These are phyloP conservation scores for Cyphellophora attinorum DNA, from an alignment of 2,329 filamentous ascomycete genomes.

Conservation along the genomic window DNA sequence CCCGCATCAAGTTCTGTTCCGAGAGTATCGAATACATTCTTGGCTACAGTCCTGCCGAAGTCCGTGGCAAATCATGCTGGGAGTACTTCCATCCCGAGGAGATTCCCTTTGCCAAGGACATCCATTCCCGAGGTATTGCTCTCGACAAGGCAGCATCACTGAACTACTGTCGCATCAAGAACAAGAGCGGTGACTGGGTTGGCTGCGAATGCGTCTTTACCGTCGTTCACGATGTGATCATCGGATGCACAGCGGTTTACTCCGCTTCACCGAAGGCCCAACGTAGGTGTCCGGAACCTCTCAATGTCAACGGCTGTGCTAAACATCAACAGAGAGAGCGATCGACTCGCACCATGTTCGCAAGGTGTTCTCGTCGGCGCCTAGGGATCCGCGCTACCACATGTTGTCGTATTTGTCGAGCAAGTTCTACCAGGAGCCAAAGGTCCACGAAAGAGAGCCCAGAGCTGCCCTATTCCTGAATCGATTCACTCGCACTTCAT, in stretches of 20 bases:
- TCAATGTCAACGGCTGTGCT: constrained; percentile 8
- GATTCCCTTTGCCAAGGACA: constrained; percentile 60
- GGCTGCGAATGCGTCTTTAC: constrained; percentile 85
- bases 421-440: constrained; percentile 52
- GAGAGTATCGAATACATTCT: constrained; percentile 77
- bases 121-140: constrained; percentile 63
- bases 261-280: constrained; percentile 58
- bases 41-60: constrained; percentile 66
- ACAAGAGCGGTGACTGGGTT: constrained; percentile 61
- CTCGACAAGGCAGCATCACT: constrained; percentile 79
- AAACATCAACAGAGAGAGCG: constrained; percentile 52
- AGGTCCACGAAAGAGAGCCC: constrained; percentile 58
- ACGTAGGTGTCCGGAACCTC: constrained; percentile 45
- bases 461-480: constrained; percentile 78
- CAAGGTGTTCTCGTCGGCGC: constrained; percentile 70
- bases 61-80: constrained; percentile 68
- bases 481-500: constrained; percentile 71
- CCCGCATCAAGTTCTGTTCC: constrained; percentile 72
- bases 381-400: constrained; percentile 75
- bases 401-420: constrained; percentile 79
- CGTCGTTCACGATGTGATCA: constrained; percentile 76
- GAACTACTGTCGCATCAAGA: constrained; percentile 65
- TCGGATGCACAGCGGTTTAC: constrained; percentile 76
- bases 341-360: constrained; percentile 69
- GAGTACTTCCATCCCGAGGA: constrained; percentile 81